Base-by-base conservation (phyloP, 768 basidiomycete genomes). In the Gymnopilus junonius region DNA sequence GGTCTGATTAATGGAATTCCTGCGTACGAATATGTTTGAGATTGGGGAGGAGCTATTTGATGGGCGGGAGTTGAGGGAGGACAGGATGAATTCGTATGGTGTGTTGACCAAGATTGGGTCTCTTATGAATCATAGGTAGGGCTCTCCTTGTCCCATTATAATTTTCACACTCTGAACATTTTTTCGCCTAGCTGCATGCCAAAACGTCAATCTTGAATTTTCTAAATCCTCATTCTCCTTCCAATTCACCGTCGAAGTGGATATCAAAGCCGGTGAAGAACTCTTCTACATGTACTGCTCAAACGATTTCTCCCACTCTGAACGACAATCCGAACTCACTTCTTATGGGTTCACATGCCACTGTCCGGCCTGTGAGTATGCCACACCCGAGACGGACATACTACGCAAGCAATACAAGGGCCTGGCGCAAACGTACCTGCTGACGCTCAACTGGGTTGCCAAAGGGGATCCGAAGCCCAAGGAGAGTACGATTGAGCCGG, bases 211-310 rank as follows among this genome's bases (percentile, higher is more conserved):
- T 5, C 59, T 61, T 15, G 10, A 65, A 23, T 78, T 77, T 53
- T 71, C 76, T 39, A 35, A 70, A 3, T 29, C 63, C 1, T 72
- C 79, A 2, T 80, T 80, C 46, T 67, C 74, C 4, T 67, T 74
- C 34, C 69, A 70, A 43, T 65, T 77, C 29, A 55, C 63, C 15
- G 77, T 77, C 3, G 53, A 59, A 8, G 66, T 70, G 0, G 57
- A 72, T 37, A 75, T 80, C 59, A 70, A 68, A 20, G 59, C 64
- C 1, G 74, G 75, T 2, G 74, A 76, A 34, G 73, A 80, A 54
- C 68, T 79, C 21, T 72, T 71, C 25, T 64, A 74, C 12, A 50
- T 67, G 2, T 80, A 79, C 51, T 71, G 71, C 53, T 29, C 11
- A 8, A n/a, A 29, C 7, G 15, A 51, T 3, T 7, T 32, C 3